Evolutionary conservation across 129 eudicot genomes (phyloP), one percentile per base, ranked within the genome.

Genomic region (Artemisia argyi): DNA sequence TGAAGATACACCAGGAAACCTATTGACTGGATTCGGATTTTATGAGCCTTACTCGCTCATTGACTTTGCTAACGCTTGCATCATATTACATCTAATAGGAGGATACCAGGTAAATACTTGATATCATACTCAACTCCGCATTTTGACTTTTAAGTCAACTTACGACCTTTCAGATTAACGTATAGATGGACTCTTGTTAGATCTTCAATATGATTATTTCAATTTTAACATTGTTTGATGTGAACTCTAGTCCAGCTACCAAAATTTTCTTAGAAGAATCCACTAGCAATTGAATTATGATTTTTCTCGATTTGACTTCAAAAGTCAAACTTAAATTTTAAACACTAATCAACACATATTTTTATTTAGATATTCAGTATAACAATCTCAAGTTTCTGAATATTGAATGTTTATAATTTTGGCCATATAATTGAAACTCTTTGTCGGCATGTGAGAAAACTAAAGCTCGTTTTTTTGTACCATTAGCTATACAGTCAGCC

Each of bases 1-100:
- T 17, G 70, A 89, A 28, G 59, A 81, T 17, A 87, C 98, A 7
- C 98, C 98, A 0, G 98, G 98, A 30, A 88, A 92, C 76, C 87
- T 89, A 52, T 76, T 92, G 83, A 85, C 95, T 2, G 98, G 98
- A 17, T 86, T 92, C 48, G 94, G 90, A 28, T 83, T 80, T 76
- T 92, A 87, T 8, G 96, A 86, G 77, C 95, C 98, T 17, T 85
- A 79, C 63, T 92, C 91, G 98, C 96, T 89, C 51, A 65, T 92
- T 13, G 90, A 89, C 83, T 87, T 89, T 74, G 98, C 98, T 24
- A 92, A 92, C 52, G 90, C 83, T 16, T 92, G 98, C 86, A 77
- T 89, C 65, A 80, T 85, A 55, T 57, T 92, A 49, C 98, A 92
- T 78, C 80, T 89, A 15, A 67, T 89, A 17, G 98, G 96, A 73